phyloP scores from a whole-genome alignment of 495 filamentous ascomycete species.

The Parathielavia hyrcaniae region DNA sequence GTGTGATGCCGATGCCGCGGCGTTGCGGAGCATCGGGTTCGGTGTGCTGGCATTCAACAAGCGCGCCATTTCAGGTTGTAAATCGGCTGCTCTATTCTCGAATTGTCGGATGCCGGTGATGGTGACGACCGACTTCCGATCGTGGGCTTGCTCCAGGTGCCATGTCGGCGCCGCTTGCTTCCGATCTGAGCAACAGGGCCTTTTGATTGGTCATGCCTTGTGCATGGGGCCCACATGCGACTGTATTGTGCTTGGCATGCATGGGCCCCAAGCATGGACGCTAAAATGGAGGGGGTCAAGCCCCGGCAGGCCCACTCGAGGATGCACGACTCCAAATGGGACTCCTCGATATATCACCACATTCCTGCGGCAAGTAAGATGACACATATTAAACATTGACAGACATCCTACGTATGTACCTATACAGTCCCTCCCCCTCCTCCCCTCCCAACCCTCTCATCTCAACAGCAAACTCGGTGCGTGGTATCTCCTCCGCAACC shows the following conservation, averaged over 20 bases:
- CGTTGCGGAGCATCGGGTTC: constrained; percentile 15
- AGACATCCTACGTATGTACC: constrained; percentile 9
- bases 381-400: constrained; percentile 15
- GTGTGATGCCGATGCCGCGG: not conserved
- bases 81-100: not conserved
- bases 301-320: no score
- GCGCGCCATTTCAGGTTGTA: not conserved
- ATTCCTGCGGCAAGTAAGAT: not conserved
- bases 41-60: constrained; percentile 8
- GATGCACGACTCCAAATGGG: no score
- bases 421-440: not conserved
- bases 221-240: no score
- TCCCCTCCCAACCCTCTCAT: not conserved
- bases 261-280: no score
- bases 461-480: not conserved
- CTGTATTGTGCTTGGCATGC: no score
- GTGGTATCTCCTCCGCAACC: constrained; percentile 13
- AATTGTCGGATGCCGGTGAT: constrained; percentile 1
- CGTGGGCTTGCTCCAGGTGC: constrained; percentile 4
- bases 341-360: not conserved
- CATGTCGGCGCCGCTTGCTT: constrained; percentile 9
- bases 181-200: not conserved
- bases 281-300: no score
- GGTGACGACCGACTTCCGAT: constrained; percentile 25
- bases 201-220: no score